Evolutionary conservation across 202 grass and related monocot species (phyloP), one percentile per base, ranked within the genome.

Genomic region (Eragrostis tef): DNA sequence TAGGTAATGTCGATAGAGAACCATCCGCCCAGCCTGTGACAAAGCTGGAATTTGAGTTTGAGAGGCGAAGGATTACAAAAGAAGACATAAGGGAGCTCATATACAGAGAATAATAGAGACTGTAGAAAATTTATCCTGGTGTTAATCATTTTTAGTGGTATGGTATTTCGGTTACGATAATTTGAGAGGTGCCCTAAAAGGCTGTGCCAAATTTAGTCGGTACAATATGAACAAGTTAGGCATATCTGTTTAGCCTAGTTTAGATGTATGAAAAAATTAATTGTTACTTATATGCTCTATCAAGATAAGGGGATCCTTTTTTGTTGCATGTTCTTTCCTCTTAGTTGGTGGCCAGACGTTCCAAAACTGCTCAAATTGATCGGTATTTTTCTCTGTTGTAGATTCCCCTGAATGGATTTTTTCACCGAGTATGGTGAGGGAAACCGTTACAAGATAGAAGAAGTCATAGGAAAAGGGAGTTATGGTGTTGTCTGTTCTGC

Each of bases 31-130:
- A 87, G 26, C 73, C 90, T 15, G 87, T 93, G 24, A 87, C 84
- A 58, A 93, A 93, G 79, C 64, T 93, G 59, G 90, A 93, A 75
- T 93, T 93, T 85, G 87, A 93, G 62, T 93, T 93, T 45, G 90
- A 93, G 59, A 79, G 90, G 44, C 67, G 81, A 21, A 83, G 90
- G 26, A 68, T 93, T 26, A 93, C 90, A 70, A 93, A 89, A 43
- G 87, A 93, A 73, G 87, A 93, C 76, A 82, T 85, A 54, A 89
- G 90, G 71, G 90, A 87, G 65, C 87, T 93, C 73, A 93, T 93
- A 19, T 93, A 89, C 44, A 81, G 84, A n/a, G n/a, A n/a, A n/a
- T n/a, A n/a, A n/a, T n/a, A n/a, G n/a, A n/a, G n/a, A n/a, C n/a
- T n/a, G n/a, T n/a, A n/a, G n/a, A n/a, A n/a, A n/a, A n/a, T n/a